Evolutionary conservation across 345 rosid species (phyloP).

Genomic region (Carallia pectinifolia): DNA sequence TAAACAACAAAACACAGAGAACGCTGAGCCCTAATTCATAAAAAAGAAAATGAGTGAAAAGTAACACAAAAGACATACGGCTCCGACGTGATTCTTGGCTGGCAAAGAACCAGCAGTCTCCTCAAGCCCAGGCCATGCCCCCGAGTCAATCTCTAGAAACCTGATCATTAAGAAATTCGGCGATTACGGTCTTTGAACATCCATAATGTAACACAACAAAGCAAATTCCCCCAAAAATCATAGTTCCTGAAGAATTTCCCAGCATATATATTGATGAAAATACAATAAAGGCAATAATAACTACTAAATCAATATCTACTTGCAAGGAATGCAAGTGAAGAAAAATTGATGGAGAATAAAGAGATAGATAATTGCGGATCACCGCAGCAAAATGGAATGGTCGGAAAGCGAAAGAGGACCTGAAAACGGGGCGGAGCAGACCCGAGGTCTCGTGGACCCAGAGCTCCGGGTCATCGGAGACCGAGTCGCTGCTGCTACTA

Average conservation of each 20-base stretch:
- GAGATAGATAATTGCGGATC: not conserved
- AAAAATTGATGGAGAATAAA: not conserved
- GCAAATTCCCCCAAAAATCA: no score
- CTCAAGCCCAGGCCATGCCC: conserved; percentile 88
- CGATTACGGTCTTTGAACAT: not conserved
- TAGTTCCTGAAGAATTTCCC: no score
- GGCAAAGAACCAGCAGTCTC: conserved; percentile 81
- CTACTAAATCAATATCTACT: no score
- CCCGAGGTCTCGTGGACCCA: conserved; percentile 81
- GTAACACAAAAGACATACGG: conserved; percentile 49
- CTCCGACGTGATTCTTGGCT: conserved; percentile 74
- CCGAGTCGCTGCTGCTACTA: conserved; percentile 60
- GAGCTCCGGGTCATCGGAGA: conserved; percentile 70
- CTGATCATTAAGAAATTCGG: conserved; percentile 34
- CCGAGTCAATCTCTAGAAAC: conserved; percentile 59
- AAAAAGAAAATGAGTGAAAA: not conserved
- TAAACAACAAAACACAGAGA: not conserved
- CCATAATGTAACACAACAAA: not conserved
- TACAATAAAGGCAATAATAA: no score
- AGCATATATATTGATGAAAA: no score
- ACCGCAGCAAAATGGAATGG: no score
- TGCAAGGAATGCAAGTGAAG: no score
- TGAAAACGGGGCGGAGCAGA: conserved; percentile 83
- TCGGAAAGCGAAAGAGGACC: conserved; percentile 30
- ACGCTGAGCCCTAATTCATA: not conserved